phyloP scores from a whole-genome alignment of 306 rosid species.

The Inga laurina region DNA sequence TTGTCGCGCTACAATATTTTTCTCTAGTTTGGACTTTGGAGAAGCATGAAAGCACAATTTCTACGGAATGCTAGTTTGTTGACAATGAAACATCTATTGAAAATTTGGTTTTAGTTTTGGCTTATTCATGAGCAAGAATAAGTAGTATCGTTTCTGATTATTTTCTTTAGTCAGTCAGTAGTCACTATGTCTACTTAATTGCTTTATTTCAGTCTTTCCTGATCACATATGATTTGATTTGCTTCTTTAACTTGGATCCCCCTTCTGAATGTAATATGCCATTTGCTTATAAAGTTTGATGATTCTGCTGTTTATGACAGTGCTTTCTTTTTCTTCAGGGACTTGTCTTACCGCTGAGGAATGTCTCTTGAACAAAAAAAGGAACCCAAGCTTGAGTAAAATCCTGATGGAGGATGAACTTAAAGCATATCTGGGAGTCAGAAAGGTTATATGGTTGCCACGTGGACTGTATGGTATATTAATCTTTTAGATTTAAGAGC shows the following conservation, averaged over 20 bases:
- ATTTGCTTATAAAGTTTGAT: conserved; percentile 9
- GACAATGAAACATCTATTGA: conserved; percentile 1
- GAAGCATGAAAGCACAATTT: conserved; percentile 3
- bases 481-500: conserved; percentile 11
- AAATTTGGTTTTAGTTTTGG: conserved; percentile 15
- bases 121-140: conserved; percentile 9
- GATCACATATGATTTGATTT: not conserved
- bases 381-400: conserved; percentile 80
- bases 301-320: conserved; percentile 21
- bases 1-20: not conserved
- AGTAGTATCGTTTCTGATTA: conserved; percentile 4
- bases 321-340: conserved; percentile 50
- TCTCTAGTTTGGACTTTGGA: not conserved
- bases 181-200: not conserved
- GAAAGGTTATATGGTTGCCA: conserved; percentile 88
- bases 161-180: conserved; percentile 15
- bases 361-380: conserved; percentile 87
- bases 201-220: not conserved
- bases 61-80: not conserved
- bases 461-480: conserved; percentile 78
- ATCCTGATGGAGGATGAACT: conserved; percentile 78
- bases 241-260: conserved; percentile 1
- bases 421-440: conserved; percentile 80
- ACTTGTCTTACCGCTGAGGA: conserved; percentile 97
- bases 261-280: not conserved